Evolutionary conservation across 2,329 filamentous ascomycete species (phyloP), one percentile per base, ranked within the genome.

Genomic region (Aspergillus versicolor): DNA sequence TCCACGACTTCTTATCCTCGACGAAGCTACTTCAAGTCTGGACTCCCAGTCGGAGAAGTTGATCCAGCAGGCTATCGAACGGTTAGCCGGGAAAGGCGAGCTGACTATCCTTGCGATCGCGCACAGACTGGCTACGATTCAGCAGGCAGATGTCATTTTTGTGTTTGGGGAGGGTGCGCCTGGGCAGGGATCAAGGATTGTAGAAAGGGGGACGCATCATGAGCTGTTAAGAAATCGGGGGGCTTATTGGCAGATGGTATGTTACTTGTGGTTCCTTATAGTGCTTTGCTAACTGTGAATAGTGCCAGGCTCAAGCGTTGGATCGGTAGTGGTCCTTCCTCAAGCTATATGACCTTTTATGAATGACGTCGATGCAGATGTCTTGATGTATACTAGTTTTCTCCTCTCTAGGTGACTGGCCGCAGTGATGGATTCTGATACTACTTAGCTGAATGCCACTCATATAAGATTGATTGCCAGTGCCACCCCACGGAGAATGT

Each of bases 71-170:
- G 88, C 88, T 0, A 85, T 92, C 66, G 87, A 91, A 76, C 79
- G 79, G 42, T 8, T 44, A 15, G 42, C 42, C 1, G 81, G 80
- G 3, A 79, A 80, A 61, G 83, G 82, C 7, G 86, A 66, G 30
- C 67, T 71, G 53, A 84, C 90, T 2, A 90, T 89, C 59, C 79
- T 94, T 3, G 88, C 89, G 3, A 89, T 94, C 11, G 90, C 90
- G 1, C 90, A 93, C 70, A 80, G 90, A 13, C 77, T 93, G 48
- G 87, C 87, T 0, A 93, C 88, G 12, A 86, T 92, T 19, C 89
- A 90, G 71, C 88, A 92, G 63, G 88, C 89, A 1, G 87, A 93
- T 70, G 77, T 87, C n/a, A 92, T 92, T 42, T 91, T 90, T 65
- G 89, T 93, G 0, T 84, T 94, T 47, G 88, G 88, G 11, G 81